Evolutionary conservation across 2,329 filamentous ascomycete genomes (phyloP).

Genomic region (Dactylellina sp.): DNA sequence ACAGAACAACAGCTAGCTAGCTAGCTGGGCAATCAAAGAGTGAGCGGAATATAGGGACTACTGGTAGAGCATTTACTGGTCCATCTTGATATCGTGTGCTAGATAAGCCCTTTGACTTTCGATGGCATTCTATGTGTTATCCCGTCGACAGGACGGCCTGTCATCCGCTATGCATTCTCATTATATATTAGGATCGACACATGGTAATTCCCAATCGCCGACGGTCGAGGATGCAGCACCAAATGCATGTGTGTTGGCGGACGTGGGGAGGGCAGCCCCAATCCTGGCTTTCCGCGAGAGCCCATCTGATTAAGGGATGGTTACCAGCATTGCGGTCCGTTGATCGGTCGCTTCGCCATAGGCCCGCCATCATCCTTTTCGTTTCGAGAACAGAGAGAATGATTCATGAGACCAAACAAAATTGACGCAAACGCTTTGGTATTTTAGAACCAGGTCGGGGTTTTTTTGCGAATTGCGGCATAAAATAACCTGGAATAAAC

Average conservation of each 20-base stretch:
- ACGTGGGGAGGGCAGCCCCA: constrained; percentile 39
- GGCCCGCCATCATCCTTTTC: constrained; percentile 31
- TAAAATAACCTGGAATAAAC: constrained; percentile 34
- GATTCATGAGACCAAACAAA: constrained; percentile 27
- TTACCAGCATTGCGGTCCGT: constrained; percentile 11
- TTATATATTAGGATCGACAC: constrained; percentile 55
- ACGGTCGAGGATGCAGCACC: constrained; percentile 33
- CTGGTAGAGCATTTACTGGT: constrained; percentile 43
- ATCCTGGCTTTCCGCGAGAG: constrained; percentile 11
- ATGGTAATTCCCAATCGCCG: constrained; percentile 56
- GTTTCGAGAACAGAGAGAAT: constrained; percentile 3
- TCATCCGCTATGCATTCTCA: constrained; percentile 38
- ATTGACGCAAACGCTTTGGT: neutral
- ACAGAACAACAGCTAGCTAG: too few relatives aligned
- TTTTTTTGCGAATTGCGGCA: constrained; percentile 26
- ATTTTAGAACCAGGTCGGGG: neutral
- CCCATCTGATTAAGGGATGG: constrained; percentile 42
- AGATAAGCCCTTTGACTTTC: constrained; percentile 36
- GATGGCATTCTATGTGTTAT: constrained; percentile 32
- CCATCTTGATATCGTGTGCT: neutral
- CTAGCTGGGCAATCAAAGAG: too few relatives aligned
- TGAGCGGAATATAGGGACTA: constrained; percentile 4
- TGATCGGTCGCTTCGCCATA: constrained; percentile 41
- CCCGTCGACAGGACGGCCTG: constrained; percentile 25
- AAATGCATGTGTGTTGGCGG: constrained; percentile 54